phyloP scores from a whole-genome alignment of 352 stramenopile genomes.

The Plasmopara viticola region DNA sequence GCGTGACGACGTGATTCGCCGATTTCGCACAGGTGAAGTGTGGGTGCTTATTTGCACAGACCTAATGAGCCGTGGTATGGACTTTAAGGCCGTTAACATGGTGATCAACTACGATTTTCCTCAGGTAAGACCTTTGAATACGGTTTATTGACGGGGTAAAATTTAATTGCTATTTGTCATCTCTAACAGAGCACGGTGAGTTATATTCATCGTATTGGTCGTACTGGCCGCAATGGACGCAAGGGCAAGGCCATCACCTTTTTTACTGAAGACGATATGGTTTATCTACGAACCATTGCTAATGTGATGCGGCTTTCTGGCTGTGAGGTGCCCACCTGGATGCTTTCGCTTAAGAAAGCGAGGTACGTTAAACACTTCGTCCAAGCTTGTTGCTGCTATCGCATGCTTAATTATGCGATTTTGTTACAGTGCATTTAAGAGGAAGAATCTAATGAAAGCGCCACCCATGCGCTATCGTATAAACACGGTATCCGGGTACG shows the following conservation, averaged over 20 bases:
- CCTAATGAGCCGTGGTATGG: slow-evolving; percentile 96
- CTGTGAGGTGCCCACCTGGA: slow-evolving; percentile 97
- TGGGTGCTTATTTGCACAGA: slow-evolving; percentile 99
- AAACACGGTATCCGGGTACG: slow-evolving; percentile 82
- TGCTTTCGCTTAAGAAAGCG: slow-evolving; percentile 93
- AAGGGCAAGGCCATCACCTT: slow-evolving; percentile 95
- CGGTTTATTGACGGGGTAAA: not conserved
- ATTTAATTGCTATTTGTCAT: slow-evolving; percentile 4
- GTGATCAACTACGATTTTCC: slow-evolving; percentile 99
- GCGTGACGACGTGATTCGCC: slow-evolving; percentile 90
- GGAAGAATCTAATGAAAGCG: slow-evolving; percentile 79
- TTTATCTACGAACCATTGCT: slow-evolving; percentile 92
- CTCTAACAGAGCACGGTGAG: slow-evolving; percentile 67
- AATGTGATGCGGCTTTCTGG: slow-evolving; percentile 99
- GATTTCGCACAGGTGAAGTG: slow-evolving; percentile 94
- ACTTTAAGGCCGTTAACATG: slow-evolving; percentile 99
- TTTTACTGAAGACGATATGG: slow-evolving; percentile 96
- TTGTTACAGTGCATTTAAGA: slow-evolving; percentile 44
- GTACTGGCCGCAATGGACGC: slow-evolving; percentile 90
- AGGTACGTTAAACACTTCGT: slow-evolving; percentile 37
- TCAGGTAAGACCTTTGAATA: slow-evolving; percentile 33
- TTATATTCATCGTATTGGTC: slow-evolving; percentile 97
- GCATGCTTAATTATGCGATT: slow-evolving; percentile 4
- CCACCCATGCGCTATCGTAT: slow-evolving; percentile 67
- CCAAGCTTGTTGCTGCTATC: slow-evolving; percentile 6